Evolutionary conservation across 2,329 filamentous ascomycete genomes (phyloP).

Genomic region (Pseudogymnoascus sp.): DNA sequence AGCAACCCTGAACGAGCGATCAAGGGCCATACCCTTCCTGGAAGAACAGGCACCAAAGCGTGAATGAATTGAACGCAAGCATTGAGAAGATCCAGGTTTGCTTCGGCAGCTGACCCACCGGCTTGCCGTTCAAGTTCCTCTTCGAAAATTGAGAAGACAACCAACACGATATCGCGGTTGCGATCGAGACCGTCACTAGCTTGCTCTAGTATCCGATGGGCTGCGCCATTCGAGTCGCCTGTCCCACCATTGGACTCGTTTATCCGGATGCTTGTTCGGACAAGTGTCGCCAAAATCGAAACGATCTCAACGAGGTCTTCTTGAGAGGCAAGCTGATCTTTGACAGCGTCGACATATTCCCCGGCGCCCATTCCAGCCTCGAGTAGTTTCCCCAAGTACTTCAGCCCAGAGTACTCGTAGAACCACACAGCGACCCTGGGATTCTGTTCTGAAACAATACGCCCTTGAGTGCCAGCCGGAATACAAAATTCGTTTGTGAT

Average conservation of each 20-base stretch:
- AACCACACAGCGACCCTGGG: slow-evolving; percentile 70
- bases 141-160: slow-evolving; percentile 83
- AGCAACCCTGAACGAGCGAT: slow-evolving; percentile 75
- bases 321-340: slow-evolving; percentile 40
- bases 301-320: slow-evolving; percentile 68
- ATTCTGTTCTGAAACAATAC: slow-evolving; percentile 70
- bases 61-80: slow-evolving; percentile 76
- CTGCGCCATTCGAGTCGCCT: slow-evolving; percentile 36
- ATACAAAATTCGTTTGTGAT: slow-evolving; percentile 49
- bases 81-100: slow-evolving; percentile 52
- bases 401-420: slow-evolving; percentile 69
- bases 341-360: slow-evolving; percentile 37
- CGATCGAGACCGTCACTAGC: slow-evolving; percentile 48
- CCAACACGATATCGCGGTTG: slow-evolving; percentile 66
- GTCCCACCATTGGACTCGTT: neutral
- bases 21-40: slow-evolving; percentile 84
- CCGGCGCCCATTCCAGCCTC: slow-evolving; percentile 58
- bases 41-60: slow-evolving; percentile 62
- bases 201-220: slow-evolving; percentile 45
- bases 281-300: slow-evolving; percentile 62
- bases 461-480: slow-evolving; percentile 57
- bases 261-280: slow-evolving; percentile 37
- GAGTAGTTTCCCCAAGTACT: slow-evolving; percentile 69
- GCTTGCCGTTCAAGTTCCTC: slow-evolving; percentile 45
- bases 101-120: slow-evolving; percentile 33